A percentile compares a stretch with the other conserved stretches of the same genome.
Conservation (phyloP, 306 rosid genomes). For the Citrullus colocynthis region DNA sequence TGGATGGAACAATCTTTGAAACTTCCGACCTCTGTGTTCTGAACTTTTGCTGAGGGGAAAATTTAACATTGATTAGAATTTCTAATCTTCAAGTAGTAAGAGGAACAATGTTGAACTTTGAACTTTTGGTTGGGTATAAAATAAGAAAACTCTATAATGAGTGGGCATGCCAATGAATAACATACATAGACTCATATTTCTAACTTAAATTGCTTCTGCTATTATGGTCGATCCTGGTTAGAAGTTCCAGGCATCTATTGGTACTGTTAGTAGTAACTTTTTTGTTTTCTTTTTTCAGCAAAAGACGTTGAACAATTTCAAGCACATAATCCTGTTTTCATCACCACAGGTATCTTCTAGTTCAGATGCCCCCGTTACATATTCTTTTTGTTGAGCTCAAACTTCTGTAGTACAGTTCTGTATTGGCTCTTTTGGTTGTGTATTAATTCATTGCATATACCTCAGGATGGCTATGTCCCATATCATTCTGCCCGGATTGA, state of each 20-base stretch:
- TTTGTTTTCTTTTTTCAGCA: slow-evolving; percentile 38
- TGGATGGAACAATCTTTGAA: background rate
- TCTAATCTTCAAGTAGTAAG: background rate
- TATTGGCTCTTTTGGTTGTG: background rate
- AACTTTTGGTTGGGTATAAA: background rate
- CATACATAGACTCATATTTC: background rate
- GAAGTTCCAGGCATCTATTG: background rate
- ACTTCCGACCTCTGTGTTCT: background rate
- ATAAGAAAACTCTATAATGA: background rate
- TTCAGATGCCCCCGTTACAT: background rate
- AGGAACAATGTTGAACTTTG: background rate
- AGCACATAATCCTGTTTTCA: slow-evolving; percentile 67
- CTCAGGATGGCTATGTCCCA: slow-evolving; percentile 91
- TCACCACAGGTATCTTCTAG: slow-evolving; percentile 76
- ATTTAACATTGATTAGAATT: background rate
- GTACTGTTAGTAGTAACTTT: background rate
- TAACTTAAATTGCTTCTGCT: background rate
- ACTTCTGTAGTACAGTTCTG: background rate
- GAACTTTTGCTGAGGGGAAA: background rate
- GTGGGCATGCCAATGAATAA: background rate
- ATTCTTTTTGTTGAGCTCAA: background rate
- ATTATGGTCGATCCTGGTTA: background rate
- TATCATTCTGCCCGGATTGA: slow-evolving; percentile 95
- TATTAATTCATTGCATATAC: background rate
- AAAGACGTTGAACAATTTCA: slow-evolving; percentile 71